Conservation (phyloP, 148 eudicot species). For the Fagopyrum esculentum region DNA sequence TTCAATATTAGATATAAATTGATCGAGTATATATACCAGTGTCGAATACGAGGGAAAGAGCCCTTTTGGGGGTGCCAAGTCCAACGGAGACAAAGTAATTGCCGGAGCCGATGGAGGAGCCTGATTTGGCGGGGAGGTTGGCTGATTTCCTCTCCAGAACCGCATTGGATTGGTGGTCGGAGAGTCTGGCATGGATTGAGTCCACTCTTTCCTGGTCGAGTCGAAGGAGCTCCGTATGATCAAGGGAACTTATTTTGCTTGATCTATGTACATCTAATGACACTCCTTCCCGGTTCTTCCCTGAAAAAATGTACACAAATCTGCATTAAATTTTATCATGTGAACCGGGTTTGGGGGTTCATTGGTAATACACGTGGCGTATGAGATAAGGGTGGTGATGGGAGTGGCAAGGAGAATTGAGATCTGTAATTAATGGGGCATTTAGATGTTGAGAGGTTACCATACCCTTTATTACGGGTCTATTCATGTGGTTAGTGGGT, state of each 20-base stretch:
- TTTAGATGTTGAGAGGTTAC: neutral
- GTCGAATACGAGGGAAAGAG: conserved; percentile 63
- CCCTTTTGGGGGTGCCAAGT: conserved; percentile 53
- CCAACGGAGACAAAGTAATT: conserved; percentile 56
- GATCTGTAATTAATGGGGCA: neutral
- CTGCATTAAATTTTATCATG: neutral
- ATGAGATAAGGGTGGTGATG: neutral
- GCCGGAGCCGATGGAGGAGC: conserved; percentile 47
- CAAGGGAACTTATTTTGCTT: conserved; percentile 19
- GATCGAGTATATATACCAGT: conserved; percentile 30
- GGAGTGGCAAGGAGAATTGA: neutral
- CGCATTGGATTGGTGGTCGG: conserved; percentile 14
- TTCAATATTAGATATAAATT: too few relatives aligned
- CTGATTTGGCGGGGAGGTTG: conserved; percentile 52
- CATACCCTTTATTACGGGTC: neutral
- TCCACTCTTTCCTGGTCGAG: conserved; percentile 54
- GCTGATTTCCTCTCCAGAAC: neutral
- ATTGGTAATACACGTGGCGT: neutral
- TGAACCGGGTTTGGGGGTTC: too few relatives aligned
- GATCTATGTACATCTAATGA: conserved; percentile 43
- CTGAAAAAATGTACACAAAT: neutral
- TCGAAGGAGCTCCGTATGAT: conserved; percentile 31
- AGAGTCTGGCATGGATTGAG: conserved; percentile 36
- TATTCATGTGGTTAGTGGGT: neutral
- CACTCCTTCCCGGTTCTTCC: conserved; percentile 15